Evolutionary conservation across 108 stramenopile genomes (phyloP).

Genomic region (Chaetoceros muelleri): DNA sequence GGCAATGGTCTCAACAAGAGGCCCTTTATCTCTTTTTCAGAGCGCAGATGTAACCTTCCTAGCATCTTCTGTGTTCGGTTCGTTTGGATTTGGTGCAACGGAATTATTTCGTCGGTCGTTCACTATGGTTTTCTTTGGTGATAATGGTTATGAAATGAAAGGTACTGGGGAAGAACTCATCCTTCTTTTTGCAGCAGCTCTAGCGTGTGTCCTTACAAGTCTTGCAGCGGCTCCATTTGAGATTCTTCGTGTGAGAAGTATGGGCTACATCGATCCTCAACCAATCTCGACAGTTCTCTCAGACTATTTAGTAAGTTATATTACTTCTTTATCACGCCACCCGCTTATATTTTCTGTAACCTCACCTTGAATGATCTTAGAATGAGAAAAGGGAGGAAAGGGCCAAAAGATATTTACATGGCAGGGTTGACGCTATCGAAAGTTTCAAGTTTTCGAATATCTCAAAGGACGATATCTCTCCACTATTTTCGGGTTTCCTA

Average conservation of each 20-base stretch:
- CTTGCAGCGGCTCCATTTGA: constrained; percentile 57
- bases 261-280: constrained; percentile 49
- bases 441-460: constrained; percentile 2
- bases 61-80: constrained; percentile 72
- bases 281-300: constrained; percentile 40
- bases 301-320: constrained; percentile 35
- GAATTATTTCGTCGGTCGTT: constrained; percentile 81
- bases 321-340: constrained; percentile 2
- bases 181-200: constrained; percentile 56
- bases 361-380: neutral
- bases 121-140: constrained; percentile 43
- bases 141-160: constrained; percentile 20
- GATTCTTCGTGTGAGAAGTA: constrained; percentile 61
- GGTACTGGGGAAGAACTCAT: constrained; percentile 39
- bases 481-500: constrained; percentile 63
- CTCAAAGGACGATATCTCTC: constrained; percentile 17
- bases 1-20: constrained; percentile 48
- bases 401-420: neutral
- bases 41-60: constrained; percentile 86
- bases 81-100: constrained; percentile 85
- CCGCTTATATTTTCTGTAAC: constrained; percentile 1
- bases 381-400: neutral
- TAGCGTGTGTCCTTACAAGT: constrained; percentile 58
- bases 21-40: constrained; percentile 63
- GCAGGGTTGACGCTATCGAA: neutral